Percentiles rank a stretch among this genome's conserved stretches.
phyloP scores from a whole-genome alignment of 2,329 filamentous ascomycete genomes.

The Sarocladium strictum region DNA sequence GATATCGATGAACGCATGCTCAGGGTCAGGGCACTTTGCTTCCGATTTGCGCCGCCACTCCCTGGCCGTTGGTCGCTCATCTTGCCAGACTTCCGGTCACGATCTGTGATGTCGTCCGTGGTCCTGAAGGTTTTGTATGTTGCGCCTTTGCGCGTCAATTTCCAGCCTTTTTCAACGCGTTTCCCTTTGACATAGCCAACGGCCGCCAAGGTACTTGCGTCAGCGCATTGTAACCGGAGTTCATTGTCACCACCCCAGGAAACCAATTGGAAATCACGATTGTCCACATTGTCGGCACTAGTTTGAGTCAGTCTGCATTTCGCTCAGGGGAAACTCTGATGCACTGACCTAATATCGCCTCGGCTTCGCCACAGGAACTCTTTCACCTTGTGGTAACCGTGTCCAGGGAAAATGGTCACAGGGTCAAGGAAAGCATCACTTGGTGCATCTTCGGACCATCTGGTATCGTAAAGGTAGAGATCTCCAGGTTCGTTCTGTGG shows the following conservation, averaged over 20 bases:
- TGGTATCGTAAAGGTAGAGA: constrained; percentile 75
- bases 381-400: constrained; percentile 67
- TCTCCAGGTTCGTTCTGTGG: constrained; percentile 82
- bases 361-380: constrained; percentile 87
- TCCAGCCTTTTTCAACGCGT: constrained; percentile 57
- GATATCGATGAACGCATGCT: constrained; percentile 32
- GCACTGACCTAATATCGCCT: constrained; percentile 48
- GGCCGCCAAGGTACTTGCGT: constrained; percentile 55
- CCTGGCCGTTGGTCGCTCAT: constrained; percentile 55
- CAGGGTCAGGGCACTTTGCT: constrained; percentile 37
- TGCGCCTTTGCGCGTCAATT: constrained; percentile 76
- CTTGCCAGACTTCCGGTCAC: constrained; percentile 53
- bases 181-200: constrained; percentile 71
- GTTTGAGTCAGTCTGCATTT: background rate
- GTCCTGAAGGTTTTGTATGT: constrained; percentile 80
- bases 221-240: constrained; percentile 69
- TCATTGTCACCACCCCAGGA: constrained; percentile 88
- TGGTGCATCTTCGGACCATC: constrained; percentile 37
- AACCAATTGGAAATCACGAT: constrained; percentile 86
- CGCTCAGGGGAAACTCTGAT: background rate
- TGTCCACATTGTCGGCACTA: constrained; percentile 60
- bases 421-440: constrained; percentile 40
- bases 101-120: constrained; percentile 51
- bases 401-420: constrained; percentile 53
- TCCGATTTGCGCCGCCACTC: constrained; percentile 29